phyloP scores from a whole-genome alignment of 768 basidiomycete genomes.

The Leccinum subgranulosum region DNA sequence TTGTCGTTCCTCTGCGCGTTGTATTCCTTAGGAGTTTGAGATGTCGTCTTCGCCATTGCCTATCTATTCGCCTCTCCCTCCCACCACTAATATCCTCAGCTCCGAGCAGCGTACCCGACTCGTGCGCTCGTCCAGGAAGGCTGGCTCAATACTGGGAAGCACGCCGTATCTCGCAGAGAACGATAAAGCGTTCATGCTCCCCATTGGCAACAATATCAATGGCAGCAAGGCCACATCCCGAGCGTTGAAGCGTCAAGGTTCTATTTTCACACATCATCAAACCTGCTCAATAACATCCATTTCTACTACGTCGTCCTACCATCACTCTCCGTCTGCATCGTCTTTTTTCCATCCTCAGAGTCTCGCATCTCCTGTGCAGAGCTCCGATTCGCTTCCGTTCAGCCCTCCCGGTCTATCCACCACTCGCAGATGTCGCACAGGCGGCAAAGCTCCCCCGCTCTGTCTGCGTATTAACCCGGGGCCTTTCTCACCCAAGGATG shows the following conservation, averaged over 20 bases:
- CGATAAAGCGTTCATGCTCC: slow-evolving; percentile 20
- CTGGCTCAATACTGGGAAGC: slow-evolving; percentile 35
- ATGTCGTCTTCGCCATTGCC: slow-evolving; percentile 24
- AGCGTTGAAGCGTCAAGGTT: slow-evolving; percentile 31
- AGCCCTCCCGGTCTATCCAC: slow-evolving; percentile 21
- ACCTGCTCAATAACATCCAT: slow-evolving; percentile 20
- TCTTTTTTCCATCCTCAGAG: slow-evolving; percentile 12
- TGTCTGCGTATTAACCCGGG: slow-evolving; percentile 21
- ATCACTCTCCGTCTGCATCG: slow-evolving; percentile 17
- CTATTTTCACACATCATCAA: slow-evolving; percentile 26
- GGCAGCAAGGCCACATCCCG: slow-evolving; percentile 7
- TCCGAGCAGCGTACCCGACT: slow-evolving; percentile 33
- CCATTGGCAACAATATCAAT: slow-evolving; percentile 10
- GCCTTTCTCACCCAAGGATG: slow-evolving; percentile 11
- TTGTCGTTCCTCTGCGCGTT: not conserved
- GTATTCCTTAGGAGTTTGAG: slow-evolving; percentile 6
- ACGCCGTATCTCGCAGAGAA: slow-evolving; percentile 35
- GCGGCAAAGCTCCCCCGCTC: slow-evolving; percentile 19
- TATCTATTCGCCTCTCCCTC: slow-evolving; percentile 26
- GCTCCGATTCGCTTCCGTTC: slow-evolving; percentile 5
- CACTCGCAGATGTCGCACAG: slow-evolving; percentile 9
- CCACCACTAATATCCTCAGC: slow-evolving; percentile 34
- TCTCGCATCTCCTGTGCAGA: not conserved
- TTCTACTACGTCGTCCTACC: slow-evolving; percentile 7
- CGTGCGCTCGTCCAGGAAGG: slow-evolving; percentile 36